Base-by-base conservation (phyloP, 495 filamentous ascomycete genomes). In the Penicillium steckii region DNA sequence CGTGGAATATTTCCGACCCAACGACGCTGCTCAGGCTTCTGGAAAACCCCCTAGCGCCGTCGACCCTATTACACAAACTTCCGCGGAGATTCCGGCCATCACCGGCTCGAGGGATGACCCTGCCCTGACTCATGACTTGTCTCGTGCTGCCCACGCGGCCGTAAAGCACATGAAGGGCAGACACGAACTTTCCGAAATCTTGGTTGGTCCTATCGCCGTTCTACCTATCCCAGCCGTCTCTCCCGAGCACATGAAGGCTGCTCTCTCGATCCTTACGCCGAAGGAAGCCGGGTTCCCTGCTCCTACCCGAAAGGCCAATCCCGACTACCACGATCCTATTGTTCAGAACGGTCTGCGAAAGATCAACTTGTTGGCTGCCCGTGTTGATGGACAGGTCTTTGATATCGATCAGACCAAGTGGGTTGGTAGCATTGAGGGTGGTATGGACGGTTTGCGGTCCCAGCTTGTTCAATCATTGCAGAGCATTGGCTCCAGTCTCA, bases 331-430 rank as follows among this genome's bases (percentile, higher is more conserved):
- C 70, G 92, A 96, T 44, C 70, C 80, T 2, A 66, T 77, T 10
- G 85, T 90, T 33, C 89, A 95, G 73, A 78, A 68, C 44, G 95
- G 89, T 33, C 63, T 97, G 61, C 83, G 88, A 68, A 98, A 98
- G 72, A 69, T 97, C 50, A 72, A 95, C 66, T 60, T 98, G 27
- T 70, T 97, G 37, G 95, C 90, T 48, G 91, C 91, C 15, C 79
- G 94, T 48, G 82, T 96, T 21, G 84, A 88, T 57, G 87, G 87
- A 52, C 83, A 81, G 71, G 87, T 91, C 38, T 90, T 97, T 60
- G 95, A 98, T 71, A 62, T 78, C 24, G 85, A 85, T 15, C 85
- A 89, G 55, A 75, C 89, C 49, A 87, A 84, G 65, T 94, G 89
- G 88, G 82, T 97, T 45, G 89, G 87, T 35, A 80, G 83, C n/a